Percentiles rank a stretch among this genome's conserved stretches.
phyloP scores from a whole-genome alignment of 192 early-diverging fungal genomes.

The Backusella circina region DNA sequence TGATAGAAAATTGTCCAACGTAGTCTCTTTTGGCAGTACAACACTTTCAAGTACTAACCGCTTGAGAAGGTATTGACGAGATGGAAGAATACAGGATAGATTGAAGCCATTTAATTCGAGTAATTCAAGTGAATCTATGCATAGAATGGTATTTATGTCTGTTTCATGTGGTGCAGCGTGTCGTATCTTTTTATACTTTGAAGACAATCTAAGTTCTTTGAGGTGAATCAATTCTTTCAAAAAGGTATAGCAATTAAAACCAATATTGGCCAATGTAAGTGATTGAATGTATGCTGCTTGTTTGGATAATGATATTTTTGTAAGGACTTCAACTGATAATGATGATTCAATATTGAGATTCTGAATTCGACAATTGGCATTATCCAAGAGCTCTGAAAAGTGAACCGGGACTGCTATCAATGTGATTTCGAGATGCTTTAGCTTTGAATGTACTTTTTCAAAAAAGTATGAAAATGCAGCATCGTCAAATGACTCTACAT shows the following conservation, averaged over 20 bases:
- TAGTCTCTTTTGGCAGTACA: background rate
- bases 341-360: background rate
- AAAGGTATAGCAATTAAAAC: background rate
- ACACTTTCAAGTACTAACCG: background rate
- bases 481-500: background rate
- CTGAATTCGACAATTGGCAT: background rate
- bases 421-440: background rate
- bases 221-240: background rate
- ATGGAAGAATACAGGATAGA: background rate
- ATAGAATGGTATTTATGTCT: background rate
- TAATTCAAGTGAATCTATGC: background rate
- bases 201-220: background rate
- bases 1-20: background rate
- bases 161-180: background rate
- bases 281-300: background rate
- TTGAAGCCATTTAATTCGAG: background rate
- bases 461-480: background rate
- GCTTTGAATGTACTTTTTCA: background rate
- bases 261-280: background rate
- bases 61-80: background rate
- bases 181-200: background rate
- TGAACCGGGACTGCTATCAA: background rate
- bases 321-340: background rate
- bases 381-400: background rate
- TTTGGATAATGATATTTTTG: background rate